Evolutionary conservation across 345 rosid species (phyloP).

Genomic region (Hypericum perforatum): DNA sequence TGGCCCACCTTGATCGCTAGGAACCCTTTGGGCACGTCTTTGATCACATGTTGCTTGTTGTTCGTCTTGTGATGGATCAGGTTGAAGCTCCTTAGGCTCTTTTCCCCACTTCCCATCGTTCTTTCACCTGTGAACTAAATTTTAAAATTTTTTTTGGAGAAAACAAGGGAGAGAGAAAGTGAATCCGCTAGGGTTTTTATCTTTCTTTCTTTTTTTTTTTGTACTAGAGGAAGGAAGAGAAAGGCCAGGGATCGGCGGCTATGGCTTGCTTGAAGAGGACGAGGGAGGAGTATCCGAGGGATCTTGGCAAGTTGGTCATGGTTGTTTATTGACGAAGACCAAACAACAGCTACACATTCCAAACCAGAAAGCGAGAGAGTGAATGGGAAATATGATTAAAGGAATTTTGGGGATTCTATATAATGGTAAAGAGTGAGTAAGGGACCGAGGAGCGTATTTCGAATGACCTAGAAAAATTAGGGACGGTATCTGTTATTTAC

Average conservation of each 20-base stretch:
- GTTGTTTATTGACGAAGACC: conserved; percentile 9
- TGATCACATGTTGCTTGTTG: too few species aligned
- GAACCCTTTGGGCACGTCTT: too few species aligned
- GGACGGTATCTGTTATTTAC: too few species aligned
- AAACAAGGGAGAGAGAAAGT: background rate
- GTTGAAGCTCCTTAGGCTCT: conserved; percentile 8
- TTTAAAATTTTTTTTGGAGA: too few species aligned
- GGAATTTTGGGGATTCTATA: background rate
- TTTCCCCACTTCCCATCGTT: conserved; percentile 36
- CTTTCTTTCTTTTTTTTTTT: background rate
- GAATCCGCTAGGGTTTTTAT: conserved; percentile 3
- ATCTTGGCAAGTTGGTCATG: conserved; percentile 32
- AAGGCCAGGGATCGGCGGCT: conserved; percentile 38
- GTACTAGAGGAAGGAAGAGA: conserved; percentile 14
- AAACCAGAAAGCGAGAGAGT: conserved; percentile 9
- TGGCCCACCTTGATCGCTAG: too few species aligned
- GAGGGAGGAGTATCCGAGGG: conserved; percentile 27
- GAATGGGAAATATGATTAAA: background rate
- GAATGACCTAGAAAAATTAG: too few species aligned
- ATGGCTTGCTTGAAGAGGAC: conserved; percentile 20
- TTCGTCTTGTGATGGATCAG: too few species aligned
- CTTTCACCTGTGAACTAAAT: background rate
- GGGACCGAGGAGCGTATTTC: too few species aligned
- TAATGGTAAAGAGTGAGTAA: too few species aligned
- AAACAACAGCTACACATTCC: conserved; percentile 14